phyloP scores from a whole-genome alignment of 1,284 basidiomycete genomes.

The Ganoderma sinense region DNA sequence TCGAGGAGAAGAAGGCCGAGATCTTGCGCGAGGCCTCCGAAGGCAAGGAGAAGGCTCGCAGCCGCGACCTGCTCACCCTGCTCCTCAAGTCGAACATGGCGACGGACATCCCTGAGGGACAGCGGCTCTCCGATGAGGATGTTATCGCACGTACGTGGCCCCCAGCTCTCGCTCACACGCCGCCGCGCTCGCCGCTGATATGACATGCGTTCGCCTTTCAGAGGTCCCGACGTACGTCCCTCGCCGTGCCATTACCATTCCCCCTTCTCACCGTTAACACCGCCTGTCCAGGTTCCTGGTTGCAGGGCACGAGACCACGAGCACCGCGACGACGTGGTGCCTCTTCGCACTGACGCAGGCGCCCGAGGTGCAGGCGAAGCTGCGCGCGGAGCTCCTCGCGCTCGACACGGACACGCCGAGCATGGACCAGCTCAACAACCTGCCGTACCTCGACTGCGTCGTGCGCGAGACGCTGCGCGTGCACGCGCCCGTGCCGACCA shows the following conservation, averaged over 20 bases:
- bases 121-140: conserved; percentile 61
- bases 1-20: conserved; percentile 49
- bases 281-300: conserved; percentile 50
- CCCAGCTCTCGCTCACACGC: no score
- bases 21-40: conserved; percentile 47
- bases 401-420: conserved; percentile 45
- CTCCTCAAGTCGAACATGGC: conserved; percentile 58
- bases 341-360: conserved; percentile 68
- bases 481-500: conserved; percentile 65
- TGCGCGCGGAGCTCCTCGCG: conserved; percentile 71
- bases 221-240: conserved; percentile 25
- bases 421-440: conserved; percentile 65
- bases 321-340: conserved; percentile 58
- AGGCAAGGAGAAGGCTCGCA: conserved; percentile 66
- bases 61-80: conserved; percentile 46
- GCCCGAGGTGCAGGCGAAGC: conserved; percentile 64
- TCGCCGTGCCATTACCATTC: not conserved
- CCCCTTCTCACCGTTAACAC: not conserved
- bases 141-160: conserved; percentile 57
- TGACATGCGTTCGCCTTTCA: not conserved
- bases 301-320: conserved; percentile 80
- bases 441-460: conserved; percentile 71
- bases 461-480: conserved; percentile 76
- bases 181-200: conserved; percentile 23
- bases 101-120: conserved; percentile 48